Conservation (phyloP, 495 filamentous ascomycete species). For the Aspergillus nidulans region DNA sequence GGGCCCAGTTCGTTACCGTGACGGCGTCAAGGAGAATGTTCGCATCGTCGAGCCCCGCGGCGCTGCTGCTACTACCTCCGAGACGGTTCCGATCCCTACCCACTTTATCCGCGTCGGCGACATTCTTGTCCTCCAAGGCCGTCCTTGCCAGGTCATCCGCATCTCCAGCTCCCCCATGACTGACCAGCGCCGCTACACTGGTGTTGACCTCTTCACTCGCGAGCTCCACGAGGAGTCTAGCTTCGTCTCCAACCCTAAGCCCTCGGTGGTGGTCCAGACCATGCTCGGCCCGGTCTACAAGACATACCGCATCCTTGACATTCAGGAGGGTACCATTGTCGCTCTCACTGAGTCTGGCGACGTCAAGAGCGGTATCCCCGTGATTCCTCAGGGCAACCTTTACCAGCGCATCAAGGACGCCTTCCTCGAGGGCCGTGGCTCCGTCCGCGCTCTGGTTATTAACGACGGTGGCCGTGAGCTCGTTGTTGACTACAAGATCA, state of each 20-base stretch:
- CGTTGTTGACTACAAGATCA: conserved; percentile 97
- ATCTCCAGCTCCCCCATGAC: conserved; percentile 98
- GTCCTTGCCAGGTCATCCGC: conserved; percentile 99
- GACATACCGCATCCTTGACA: conserved; percentile 99
- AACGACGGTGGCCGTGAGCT: conserved; percentile 90
- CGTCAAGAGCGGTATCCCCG: conserved; percentile 92
- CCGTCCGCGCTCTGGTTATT: conserved; percentile 92
- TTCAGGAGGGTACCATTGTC: conserved; percentile 76
- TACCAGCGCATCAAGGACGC: conserved; percentile 75
- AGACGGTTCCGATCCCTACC: conserved; percentile 97
- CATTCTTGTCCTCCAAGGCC: conserved; percentile 97
- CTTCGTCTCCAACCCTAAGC: conserved; percentile 94
- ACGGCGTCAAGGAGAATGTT: conserved; percentile 45
- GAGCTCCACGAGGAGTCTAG: conserved; percentile 98
- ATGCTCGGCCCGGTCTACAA: conserved; percentile 99
- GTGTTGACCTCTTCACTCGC: conserved; percentile 99
- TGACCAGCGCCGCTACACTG: conserved; percentile 98
- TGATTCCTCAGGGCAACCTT: conserved; percentile 89
- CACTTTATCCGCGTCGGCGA: conserved; percentile 99
- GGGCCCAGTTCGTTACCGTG: conserved; percentile 36
- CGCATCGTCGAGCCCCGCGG: conserved; percentile 51
- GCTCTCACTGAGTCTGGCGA: conserved; percentile 87
- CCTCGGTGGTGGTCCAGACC: conserved; percentile 96
- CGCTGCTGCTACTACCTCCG: conserved; percentile 47
- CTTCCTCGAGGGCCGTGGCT: conserved; percentile 89